Evolutionary conservation across 306 rosid genomes (phyloP).

Genomic region (Fagus crenata): DNA sequence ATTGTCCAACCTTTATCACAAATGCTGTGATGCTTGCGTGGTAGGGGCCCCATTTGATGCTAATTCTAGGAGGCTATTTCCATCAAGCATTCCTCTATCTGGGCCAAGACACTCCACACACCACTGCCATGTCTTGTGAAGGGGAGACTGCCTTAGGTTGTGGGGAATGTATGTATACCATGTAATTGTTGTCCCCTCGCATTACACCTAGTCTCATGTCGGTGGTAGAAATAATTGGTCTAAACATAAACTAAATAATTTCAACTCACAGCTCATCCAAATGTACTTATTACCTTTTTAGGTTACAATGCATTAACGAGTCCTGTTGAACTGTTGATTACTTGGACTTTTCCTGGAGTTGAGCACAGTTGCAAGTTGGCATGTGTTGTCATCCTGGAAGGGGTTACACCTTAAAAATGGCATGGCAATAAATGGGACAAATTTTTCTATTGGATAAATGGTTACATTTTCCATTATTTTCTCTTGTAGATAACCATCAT

Average conservation of each 20-base stretch:
- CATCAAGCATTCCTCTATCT: background rate
- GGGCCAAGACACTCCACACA: slow-evolving; percentile 21
- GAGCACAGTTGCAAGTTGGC: background rate
- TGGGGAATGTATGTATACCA: background rate
- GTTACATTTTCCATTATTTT: no score
- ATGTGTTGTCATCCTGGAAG: background rate
- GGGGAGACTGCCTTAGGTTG: slow-evolving; percentile 19
- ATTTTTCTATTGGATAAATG: background rate
- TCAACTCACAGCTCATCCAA: no score
- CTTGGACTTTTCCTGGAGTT: background rate
- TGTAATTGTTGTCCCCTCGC: background rate
- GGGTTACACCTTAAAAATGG: background rate
- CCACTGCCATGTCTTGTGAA: slow-evolving; percentile 11
- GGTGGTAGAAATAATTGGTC: background rate
- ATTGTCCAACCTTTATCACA: no score
- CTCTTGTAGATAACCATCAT: no score
- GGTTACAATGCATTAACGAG: background rate
- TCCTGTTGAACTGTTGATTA: no score
- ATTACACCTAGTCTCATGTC: background rate
- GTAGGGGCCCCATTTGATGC: slow-evolving; percentile 15
- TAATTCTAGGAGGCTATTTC: slow-evolving; percentile 8
- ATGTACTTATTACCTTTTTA: background rate
- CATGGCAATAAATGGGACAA: background rate
- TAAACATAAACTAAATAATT: no score
- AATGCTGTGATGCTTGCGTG: slow-evolving; percentile 13